Evolutionary conservation across 2,329 filamentous ascomycete genomes (phyloP).

Genomic region (Aspergillaceae sp.): DNA sequence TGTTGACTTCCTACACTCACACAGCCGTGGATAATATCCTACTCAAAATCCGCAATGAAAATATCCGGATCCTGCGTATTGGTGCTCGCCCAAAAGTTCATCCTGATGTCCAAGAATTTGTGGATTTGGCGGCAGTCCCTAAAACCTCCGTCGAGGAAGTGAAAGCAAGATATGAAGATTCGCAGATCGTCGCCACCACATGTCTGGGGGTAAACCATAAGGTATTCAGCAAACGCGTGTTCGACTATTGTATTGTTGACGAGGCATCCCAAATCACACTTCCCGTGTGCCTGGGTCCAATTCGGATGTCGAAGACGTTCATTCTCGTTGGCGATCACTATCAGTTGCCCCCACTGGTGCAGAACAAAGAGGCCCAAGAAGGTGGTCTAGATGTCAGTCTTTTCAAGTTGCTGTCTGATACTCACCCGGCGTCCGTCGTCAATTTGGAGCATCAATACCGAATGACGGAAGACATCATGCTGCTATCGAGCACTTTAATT

Average conservation of each 20-base stretch:
- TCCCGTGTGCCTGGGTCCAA: conserved; percentile 86
- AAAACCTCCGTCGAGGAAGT: conserved; percentile 76
- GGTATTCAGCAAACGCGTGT: conserved; percentile 77
- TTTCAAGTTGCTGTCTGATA: conserved; percentile 87
- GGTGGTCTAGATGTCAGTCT: conserved; percentile 87
- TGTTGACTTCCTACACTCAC: conserved; percentile 93
- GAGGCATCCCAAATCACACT: conserved; percentile 96
- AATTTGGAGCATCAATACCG: conserved; percentile 94
- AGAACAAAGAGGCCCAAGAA: conserved; percentile 76
- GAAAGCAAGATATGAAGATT: conserved; percentile 71
- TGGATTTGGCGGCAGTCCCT: conserved; percentile 63
- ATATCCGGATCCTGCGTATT: conserved; percentile 72
- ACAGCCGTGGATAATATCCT: conserved; percentile 97
- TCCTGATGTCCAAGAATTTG: conserved; percentile 77
- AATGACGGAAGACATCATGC: conserved; percentile 97
- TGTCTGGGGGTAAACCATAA: conserved; percentile 86
- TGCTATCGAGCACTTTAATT: conserved; percentile 83
- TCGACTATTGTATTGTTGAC: conserved; percentile 98
- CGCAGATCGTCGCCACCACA: conserved; percentile 86
- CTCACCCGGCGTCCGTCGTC: conserved; percentile 77
- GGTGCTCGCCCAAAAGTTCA: conserved; percentile 81
- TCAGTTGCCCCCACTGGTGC: conserved; percentile 86
- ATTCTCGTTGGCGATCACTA: conserved; percentile 95
- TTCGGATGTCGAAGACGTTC: conserved; percentile 85
- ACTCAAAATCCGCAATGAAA: conserved; percentile 74